Evolutionary conservation across 176 grass and related monocot species (phyloP).

Genomic region (Themeda triandra): DNA sequence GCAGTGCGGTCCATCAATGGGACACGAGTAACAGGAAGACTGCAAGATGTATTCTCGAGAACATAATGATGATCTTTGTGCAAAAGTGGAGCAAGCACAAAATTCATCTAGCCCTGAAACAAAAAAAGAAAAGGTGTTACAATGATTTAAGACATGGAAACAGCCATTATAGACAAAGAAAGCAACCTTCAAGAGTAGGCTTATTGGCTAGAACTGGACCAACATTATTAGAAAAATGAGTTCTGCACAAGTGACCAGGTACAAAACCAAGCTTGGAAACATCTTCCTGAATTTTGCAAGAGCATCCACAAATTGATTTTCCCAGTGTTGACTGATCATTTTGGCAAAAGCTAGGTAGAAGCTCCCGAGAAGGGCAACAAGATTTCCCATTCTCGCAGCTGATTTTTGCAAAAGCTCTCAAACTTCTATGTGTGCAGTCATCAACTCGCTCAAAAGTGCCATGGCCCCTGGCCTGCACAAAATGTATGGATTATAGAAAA

Average conservation of each 20-base stretch:
- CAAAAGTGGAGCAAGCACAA: constrained; percentile 39
- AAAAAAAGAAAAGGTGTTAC: constrained; percentile 3
- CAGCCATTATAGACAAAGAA: constrained; percentile 9
- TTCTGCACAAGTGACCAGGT: constrained; percentile 45
- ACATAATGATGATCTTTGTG: constrained; percentile 38
- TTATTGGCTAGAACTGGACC: constrained; percentile 28
- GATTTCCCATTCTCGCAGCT: constrained; percentile 41
- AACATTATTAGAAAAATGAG: constrained; percentile 40
- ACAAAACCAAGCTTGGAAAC: constrained; percentile 47
- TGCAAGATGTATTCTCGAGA: constrained; percentile 38
- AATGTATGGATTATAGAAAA: constrained; percentile 38
- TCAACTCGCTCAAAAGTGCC: constrained; percentile 43
- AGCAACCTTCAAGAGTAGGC: constrained; percentile 41
- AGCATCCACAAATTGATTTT: constrained; percentile 48
- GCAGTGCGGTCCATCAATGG: constrained; percentile 44
- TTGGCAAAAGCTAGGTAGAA: constrained; percentile 40
- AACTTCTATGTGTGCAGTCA: constrained; percentile 51
- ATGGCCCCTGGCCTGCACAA: constrained; percentile 41
- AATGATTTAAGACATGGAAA: constrained; percentile 23
- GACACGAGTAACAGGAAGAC: constrained; percentile 46
- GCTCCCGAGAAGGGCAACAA: constrained; percentile 53
- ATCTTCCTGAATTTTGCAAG: constrained; percentile 48
- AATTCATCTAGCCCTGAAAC: constrained; percentile 45
- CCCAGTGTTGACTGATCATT: constrained; percentile 41
- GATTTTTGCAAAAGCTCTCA: constrained; percentile 41